These are phyloP conservation scores for Cyclanthera cordifolia DNA, from an alignment of 306 rosid species.

Conservation along the genomic window DNA sequence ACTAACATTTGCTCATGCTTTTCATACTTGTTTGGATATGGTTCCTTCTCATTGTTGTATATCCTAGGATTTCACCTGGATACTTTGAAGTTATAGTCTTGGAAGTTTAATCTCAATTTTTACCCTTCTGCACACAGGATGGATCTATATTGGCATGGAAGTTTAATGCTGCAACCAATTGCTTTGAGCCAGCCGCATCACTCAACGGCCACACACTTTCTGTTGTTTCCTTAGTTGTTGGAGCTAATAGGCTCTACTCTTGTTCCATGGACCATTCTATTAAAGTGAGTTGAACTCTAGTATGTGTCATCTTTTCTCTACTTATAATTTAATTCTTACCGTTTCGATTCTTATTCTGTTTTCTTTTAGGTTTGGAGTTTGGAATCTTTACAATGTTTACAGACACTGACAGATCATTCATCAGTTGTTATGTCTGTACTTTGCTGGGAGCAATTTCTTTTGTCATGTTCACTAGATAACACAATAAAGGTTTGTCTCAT, in stretches of 20 bases:
- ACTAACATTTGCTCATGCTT: neutral
- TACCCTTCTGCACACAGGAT: slow-evolving; percentile 40
- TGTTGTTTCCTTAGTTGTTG: slow-evolving; percentile 87
- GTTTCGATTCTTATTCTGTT: slow-evolving; percentile 8
- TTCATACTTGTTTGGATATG: neutral
- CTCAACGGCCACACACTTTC: slow-evolving; percentile 68
- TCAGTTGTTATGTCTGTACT: slow-evolving; percentile 96
- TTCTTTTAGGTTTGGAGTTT: slow-evolving; percentile 79
- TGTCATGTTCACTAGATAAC: slow-evolving; percentile 80
- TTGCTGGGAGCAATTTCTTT: slow-evolving; percentile 93
- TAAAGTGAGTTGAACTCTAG: slow-evolving; percentile 36
- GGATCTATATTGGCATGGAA: slow-evolving; percentile 87
- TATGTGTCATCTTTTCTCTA: neutral
- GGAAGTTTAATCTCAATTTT: neutral
- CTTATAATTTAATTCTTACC: neutral
- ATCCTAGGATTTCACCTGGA: neutral
- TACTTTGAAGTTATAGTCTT: neutral
- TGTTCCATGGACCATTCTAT: slow-evolving; percentile 92
- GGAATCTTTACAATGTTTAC: slow-evolving; percentile 81
- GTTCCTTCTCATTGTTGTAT: neutral
- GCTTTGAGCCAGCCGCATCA: slow-evolving; percentile 80
- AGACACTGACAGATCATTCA: slow-evolving; percentile 71
- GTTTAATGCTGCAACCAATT: slow-evolving; percentile 58
- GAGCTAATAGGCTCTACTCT: slow-evolving; percentile 90
- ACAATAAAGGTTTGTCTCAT: slow-evolving; percentile 59